Evolutionary conservation across 768 basidiomycete species (phyloP).

Genomic region (Boletus fagicola): DNA sequence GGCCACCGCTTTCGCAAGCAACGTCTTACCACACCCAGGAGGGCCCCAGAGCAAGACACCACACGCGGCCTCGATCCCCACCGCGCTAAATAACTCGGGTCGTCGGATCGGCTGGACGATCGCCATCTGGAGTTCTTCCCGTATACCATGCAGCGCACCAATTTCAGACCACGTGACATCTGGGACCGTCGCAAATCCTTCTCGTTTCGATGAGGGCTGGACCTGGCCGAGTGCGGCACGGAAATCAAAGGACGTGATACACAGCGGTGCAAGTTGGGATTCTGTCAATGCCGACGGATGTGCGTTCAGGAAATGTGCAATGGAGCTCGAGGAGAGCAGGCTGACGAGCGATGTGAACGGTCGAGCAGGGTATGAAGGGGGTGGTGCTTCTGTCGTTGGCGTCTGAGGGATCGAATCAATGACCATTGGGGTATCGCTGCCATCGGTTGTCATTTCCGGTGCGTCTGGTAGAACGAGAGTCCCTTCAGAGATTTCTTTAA

Average conservation of each 20-base stretch:
- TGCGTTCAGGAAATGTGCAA: slow-evolving; percentile 84
- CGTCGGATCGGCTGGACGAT: slow-evolving; percentile 92
- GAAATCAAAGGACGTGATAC: slow-evolving; percentile 83
- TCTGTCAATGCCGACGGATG: slow-evolving; percentile 80
- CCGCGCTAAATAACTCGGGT: slow-evolving; percentile 83
- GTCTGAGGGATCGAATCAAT: slow-evolving; percentile 33
- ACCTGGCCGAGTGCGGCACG: slow-evolving; percentile 76
- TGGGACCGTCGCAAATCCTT: slow-evolving; percentile 96
- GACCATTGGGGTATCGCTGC: slow-evolving; percentile 36
- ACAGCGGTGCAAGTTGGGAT: slow-evolving; percentile 75
- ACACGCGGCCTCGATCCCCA: slow-evolving; percentile 89
- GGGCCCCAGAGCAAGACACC: slow-evolving; percentile 99
- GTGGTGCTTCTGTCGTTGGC: slow-evolving; percentile 17
- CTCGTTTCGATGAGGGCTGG: slow-evolving; percentile 95
- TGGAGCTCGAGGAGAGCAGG: slow-evolving; percentile 59
- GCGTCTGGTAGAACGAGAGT: slow-evolving; percentile 54
- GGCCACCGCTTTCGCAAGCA: slow-evolving; percentile 97
- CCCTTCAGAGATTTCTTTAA: slow-evolving; percentile 72
- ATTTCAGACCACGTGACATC: slow-evolving; percentile 95
- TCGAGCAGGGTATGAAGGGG: slow-evolving; percentile 13
- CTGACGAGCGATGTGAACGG: slow-evolving; percentile 39
- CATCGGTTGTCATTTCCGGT: slow-evolving; percentile 14
- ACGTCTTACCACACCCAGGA: slow-evolving; percentile 96
- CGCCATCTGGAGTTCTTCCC: slow-evolving; percentile 95
- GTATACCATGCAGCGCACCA: slow-evolving; percentile 81